These are phyloP conservation scores for Picochlorum costavermella DNA, from an alignment of 139 green algal genomes.

Conservation along the genomic window DNA sequence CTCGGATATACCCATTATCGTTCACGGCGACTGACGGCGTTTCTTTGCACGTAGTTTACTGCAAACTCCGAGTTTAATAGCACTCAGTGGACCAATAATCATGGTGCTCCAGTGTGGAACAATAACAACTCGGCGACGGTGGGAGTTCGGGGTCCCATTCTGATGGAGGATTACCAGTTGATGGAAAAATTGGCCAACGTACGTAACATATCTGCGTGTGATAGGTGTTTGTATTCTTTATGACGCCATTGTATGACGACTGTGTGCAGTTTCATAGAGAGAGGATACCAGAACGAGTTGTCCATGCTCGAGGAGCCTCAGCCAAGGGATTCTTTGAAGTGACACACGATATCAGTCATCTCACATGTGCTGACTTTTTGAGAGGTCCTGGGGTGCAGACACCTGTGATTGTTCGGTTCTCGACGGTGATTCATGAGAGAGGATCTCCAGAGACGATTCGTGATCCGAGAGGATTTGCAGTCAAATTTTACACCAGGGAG, in stretches of 20 bases:
- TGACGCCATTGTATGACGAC: neutral
- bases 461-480: conserved; percentile 88
- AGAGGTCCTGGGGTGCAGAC: conserved; percentile 87
- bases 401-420: conserved; percentile 88
- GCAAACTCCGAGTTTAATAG: conserved; percentile 38
- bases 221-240: neutral
- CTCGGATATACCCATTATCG: too few relatives aligned
- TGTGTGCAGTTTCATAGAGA: conserved; percentile 77
- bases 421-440: conserved; percentile 80
- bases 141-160: conserved; percentile 50
- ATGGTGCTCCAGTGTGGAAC: conserved; percentile 82
- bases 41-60: conserved; percentile 22
- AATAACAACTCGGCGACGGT: conserved; percentile 87
- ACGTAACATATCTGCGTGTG: neutral
- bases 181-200: conserved; percentile 87
- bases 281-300: conserved; percentile 91
- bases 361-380: conserved; percentile 93
- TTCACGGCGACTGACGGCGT: too few relatives aligned
- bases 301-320: conserved; percentile 83
- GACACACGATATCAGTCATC: conserved; percentile 88
- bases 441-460: conserved; percentile 83
- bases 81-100: conserved; percentile 86
- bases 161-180: conserved; percentile 87
- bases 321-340: conserved; percentile 99
- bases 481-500: conserved; percentile 97